Conservation (phyloP, 768 basidiomycete species). For the Rhizopogon sp. region DNA sequence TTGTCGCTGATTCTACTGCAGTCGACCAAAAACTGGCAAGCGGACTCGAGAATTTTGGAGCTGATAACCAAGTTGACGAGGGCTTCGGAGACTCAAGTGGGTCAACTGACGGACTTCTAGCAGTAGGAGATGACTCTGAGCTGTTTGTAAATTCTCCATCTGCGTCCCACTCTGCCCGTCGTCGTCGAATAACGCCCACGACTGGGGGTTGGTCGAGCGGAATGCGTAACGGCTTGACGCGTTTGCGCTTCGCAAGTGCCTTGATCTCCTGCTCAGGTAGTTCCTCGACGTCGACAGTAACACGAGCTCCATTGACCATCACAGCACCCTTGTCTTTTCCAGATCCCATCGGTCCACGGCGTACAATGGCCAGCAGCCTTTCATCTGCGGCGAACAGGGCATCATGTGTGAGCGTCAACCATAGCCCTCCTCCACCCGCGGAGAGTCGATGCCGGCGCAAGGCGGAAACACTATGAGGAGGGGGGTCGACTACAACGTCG, state of each 20-base stretch:
- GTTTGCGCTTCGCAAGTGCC: slow-evolving; percentile 74
- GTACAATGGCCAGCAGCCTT: slow-evolving; percentile 66
- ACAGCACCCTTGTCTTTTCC: slow-evolving; percentile 78
- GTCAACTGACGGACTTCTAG: slow-evolving; percentile 15
- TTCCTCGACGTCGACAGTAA: slow-evolving; percentile 85
- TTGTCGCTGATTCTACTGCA: slow-evolving; percentile 69
- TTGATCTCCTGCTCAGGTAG: slow-evolving; percentile 85
- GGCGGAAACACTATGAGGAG: slow-evolving; percentile 77
- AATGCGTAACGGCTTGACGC: slow-evolving; percentile 78
- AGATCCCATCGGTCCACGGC: slow-evolving; percentile 53
- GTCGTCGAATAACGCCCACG: slow-evolving; percentile 59
- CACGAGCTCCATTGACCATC: slow-evolving; percentile 84
- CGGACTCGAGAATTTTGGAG: slow-evolving; percentile 66
- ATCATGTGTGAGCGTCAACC: slow-evolving; percentile 90
- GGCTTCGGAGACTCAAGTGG: slow-evolving; percentile 11
- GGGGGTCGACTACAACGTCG: slow-evolving; percentile 90
- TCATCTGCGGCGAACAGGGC: slow-evolving; percentile 74
- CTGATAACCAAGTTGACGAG: slow-evolving; percentile 40
- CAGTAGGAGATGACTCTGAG: slow-evolving; percentile 8
- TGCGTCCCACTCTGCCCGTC: slow-evolving; percentile 69
- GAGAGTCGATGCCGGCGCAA: slow-evolving; percentile 86
- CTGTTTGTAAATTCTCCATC: slow-evolving; percentile 32
- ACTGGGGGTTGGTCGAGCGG: slow-evolving; percentile 94
- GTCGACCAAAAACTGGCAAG: slow-evolving; percentile 68
- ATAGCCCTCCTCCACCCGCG: slow-evolving; percentile 83